phyloP scores from a whole-genome alignment of 108 stramenopile genomes.

The Fragilariopsis cylindrus region DNA sequence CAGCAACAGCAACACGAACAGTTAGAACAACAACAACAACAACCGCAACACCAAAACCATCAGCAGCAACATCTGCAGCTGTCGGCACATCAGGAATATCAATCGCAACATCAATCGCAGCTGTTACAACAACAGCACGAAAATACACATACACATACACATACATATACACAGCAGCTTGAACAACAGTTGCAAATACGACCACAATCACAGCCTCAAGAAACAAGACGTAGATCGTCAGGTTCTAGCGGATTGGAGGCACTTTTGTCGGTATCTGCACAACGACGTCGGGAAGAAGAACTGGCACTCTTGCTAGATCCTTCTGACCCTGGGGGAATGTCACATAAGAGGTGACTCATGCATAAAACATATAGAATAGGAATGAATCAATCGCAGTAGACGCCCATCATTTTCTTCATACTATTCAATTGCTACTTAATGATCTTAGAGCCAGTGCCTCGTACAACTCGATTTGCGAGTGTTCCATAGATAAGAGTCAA shows the following conservation, averaged over 20 bases:
- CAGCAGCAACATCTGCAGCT: background rate
- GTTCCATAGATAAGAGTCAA: too few relatives aligned
- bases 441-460: too few relatives aligned
- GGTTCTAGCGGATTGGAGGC: slow-evolving; percentile 9
- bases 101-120: background rate
- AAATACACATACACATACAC: background rate
- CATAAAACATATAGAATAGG: background rate
- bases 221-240: background rate
- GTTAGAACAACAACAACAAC: too few relatives aligned
- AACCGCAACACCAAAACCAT: background rate
- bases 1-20: too few relatives aligned
- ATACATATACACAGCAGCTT: background rate
- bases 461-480: too few relatives aligned
- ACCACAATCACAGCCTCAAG: too few relatives aligned
- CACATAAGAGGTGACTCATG: background rate
- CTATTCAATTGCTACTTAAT: too few relatives aligned
- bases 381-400: background rate
- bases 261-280: slow-evolving; percentile 8
- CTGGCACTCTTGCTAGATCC: slow-evolving; percentile 10
- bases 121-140: background rate
- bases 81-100: background rate
- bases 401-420: too few relatives aligned
- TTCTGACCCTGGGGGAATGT: background rate
- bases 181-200: background rate
- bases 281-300: slow-evolving; percentile 20